Conservation (phyloP, 495 filamentous ascomycete genomes). For the Chaetomium cochliodes region DNA sequence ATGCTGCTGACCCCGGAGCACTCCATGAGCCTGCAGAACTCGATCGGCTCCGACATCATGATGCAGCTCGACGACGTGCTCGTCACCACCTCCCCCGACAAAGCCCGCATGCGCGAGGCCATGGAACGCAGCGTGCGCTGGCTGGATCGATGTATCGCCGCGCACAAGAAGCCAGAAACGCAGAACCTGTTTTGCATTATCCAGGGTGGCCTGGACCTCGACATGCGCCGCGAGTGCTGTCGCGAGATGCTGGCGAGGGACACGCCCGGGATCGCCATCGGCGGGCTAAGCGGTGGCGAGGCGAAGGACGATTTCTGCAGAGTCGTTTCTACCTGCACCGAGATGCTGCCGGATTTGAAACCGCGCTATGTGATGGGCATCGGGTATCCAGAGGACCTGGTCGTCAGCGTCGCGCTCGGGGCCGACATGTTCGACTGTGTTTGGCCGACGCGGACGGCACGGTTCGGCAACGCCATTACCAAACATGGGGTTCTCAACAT, state of each 20-base stretch:
- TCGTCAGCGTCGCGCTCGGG: conserved; percentile 87
- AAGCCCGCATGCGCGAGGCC: conserved; percentile 81
- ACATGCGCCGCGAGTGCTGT: conserved; percentile 80
- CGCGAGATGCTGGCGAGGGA: conserved; percentile 85
- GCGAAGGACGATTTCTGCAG: conserved; percentile 58
- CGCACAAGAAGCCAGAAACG: conserved; percentile 72
- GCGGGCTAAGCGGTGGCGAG: conserved; percentile 84
- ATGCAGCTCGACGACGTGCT: conserved; percentile 99
- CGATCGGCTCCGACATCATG: conserved; percentile 96
- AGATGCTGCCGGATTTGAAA: conserved; percentile 79
- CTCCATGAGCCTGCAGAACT: conserved; percentile 93
- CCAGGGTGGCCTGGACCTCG: conserved; percentile 90
- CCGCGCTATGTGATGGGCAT: conserved; percentile 98
- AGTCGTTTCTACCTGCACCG: conserved; percentile 81
- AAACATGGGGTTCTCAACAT: conserved; percentile 78
- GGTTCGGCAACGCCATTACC: conserved; percentile 92
- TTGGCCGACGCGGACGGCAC: conserved; percentile 94
- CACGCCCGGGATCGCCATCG: conserved; percentile 96
- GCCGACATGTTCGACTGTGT: conserved; percentile 99
- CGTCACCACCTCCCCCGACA: conserved; percentile 88
- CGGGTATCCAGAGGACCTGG: conserved; percentile 91
- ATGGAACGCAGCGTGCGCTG: conserved; percentile 98
- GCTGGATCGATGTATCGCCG: conserved; percentile 93
- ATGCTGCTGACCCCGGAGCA: conserved; percentile 98
- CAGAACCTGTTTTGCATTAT: conserved; percentile 99